Evolutionary conservation across 192 early-diverging fungal genomes (phyloP).

Genomic region (Umbelopsis ramanniana): DNA sequence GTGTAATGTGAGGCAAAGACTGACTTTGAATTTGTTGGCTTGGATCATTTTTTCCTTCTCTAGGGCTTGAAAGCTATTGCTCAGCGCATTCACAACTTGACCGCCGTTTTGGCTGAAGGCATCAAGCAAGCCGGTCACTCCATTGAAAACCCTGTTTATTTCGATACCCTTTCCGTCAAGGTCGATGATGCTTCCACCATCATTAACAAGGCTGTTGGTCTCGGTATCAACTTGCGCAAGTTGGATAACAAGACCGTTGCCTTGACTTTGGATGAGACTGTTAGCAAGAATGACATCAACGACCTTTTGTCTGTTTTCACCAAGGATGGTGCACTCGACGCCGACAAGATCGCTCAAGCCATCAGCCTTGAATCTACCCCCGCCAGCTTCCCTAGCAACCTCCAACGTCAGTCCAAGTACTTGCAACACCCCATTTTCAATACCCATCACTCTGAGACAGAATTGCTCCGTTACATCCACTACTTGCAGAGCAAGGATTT

Average conservation of each 20-base stretch:
- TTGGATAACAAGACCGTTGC: constrained; percentile 78
- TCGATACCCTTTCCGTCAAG: constrained; percentile 94
- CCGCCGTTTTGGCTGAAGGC: constrained; percentile 77
- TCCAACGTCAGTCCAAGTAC: constrained; percentile 76
- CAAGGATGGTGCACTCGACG: constrained; percentile 56
- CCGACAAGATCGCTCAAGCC: constrained; percentile 41
- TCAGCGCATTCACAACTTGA: constrained; percentile 91
- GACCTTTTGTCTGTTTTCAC: constrained; percentile 82
- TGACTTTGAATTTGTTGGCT: constrained; percentile 6
- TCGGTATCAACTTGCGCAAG: constrained; percentile 87
- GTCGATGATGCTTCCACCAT: constrained; percentile 67
- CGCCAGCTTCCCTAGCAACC: constrained; percentile 56
- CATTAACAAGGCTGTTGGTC: constrained; percentile 71
- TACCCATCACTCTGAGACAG: constrained; percentile 96
- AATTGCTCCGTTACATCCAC: constrained; percentile 96
- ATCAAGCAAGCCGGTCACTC: constrained; percentile 76
- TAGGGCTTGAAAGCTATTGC: constrained; percentile 88
- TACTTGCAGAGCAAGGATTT: constrained; percentile 97
- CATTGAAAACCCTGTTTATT: constrained; percentile 86
- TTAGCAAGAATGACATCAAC: constrained; percentile 80
- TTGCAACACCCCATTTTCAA: constrained; percentile 95
- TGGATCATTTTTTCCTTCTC: constrained; percentile 16
- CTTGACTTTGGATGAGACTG: constrained; percentile 93
- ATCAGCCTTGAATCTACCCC: constrained; percentile 19
- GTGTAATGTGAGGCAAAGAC: no score